Conservation (phyloP, 805 yeast genomes). For the Torulaspora quercuum region DNA sequence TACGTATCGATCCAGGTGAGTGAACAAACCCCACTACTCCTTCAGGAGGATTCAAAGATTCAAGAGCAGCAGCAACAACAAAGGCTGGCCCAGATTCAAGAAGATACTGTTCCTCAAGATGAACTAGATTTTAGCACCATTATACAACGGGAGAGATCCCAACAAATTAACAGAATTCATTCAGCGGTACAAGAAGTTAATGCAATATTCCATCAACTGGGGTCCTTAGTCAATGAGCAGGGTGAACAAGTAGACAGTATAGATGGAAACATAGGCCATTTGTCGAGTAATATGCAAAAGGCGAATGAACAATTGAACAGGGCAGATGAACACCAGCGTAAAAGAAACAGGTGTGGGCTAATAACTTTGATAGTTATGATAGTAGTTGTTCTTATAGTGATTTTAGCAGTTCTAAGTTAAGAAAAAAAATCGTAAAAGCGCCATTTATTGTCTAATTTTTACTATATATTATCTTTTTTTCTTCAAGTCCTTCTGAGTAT, state of each 20-base stretch:
- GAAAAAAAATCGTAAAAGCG: not conserved
- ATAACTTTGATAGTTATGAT: slow-evolving; percentile 56
- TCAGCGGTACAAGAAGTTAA: slow-evolving; percentile 82
- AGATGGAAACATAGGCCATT: slow-evolving; percentile 68
- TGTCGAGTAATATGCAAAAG: slow-evolving; percentile 60
- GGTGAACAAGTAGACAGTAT: slow-evolving; percentile 81
- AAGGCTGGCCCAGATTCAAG: slow-evolving; percentile 36
- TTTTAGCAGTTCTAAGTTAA: slow-evolving; percentile 45
- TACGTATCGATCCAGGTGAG: slow-evolving; percentile 25
- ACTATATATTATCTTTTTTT: slow-evolving; percentile 4
- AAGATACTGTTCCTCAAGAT: slow-evolving; percentile 40
- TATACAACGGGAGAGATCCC: slow-evolving; percentile 66
- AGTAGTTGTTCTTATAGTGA: slow-evolving; percentile 54
- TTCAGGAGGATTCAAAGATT: slow-evolving; percentile 20
- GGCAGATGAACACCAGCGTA: slow-evolving; percentile 73
- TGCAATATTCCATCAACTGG: slow-evolving; percentile 77
- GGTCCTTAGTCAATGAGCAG: slow-evolving; percentile 74
- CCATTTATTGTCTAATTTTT: too few relatives aligned
- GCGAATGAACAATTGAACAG: slow-evolving; percentile 68
- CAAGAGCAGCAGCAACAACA: slow-evolving; percentile 28
- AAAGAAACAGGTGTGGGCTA: slow-evolving; percentile 71
- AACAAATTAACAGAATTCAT: slow-evolving; percentile 67
- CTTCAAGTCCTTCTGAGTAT: not conserved
- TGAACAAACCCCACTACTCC: slow-evolving; percentile 44
- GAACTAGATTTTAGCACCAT: slow-evolving; percentile 62